Percentiles rank a stretch among this genome's conserved stretches.
phyloP scores from a whole-genome alignment of 345 rosid genomes.

The Eucalyptus grandis region DNA sequence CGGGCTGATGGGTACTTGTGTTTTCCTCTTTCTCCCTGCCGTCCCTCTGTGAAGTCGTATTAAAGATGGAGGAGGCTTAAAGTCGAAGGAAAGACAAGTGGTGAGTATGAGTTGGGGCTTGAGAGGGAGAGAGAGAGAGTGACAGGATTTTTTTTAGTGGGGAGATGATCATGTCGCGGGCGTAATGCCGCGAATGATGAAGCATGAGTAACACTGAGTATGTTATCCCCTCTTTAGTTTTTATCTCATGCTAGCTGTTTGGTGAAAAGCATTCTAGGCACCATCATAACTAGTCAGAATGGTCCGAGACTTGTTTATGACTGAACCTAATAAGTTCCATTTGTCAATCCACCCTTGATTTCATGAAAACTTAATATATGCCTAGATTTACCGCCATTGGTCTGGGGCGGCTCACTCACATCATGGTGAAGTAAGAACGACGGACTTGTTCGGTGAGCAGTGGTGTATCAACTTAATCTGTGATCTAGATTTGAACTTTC shows the following conservation, averaged over 20 bases:
- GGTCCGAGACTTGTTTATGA: neutral
- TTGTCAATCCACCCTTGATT: neutral
- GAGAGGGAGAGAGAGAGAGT: neutral
- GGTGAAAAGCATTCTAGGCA: neutral
- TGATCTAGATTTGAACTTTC: neutral
- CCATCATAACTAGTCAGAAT: neutral
- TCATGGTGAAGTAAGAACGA: neutral
- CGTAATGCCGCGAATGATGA: neutral
- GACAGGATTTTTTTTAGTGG: neutral
- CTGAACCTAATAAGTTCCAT: neutral
- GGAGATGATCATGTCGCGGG: neutral
- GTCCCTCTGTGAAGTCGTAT: neutral
- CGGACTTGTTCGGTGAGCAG: neutral
- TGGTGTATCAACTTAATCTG: neutral
- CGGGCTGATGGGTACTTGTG: neutral
- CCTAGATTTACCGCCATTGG: neutral
- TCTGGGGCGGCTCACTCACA: neutral
- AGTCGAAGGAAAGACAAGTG: conserved; percentile 42
- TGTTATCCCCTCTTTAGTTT: neutral
- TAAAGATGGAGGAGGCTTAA: conserved; percentile 11
- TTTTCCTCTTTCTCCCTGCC: neutral
- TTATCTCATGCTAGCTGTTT: neutral
- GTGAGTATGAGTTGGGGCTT: neutral
- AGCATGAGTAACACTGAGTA: conserved; percentile 10
- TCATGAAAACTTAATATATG: neutral